These are phyloP conservation scores for Hyaloraphidium curvatum DNA, from an alignment of 192 early-diverging fungal species.

Conservation along the genomic window DNA sequence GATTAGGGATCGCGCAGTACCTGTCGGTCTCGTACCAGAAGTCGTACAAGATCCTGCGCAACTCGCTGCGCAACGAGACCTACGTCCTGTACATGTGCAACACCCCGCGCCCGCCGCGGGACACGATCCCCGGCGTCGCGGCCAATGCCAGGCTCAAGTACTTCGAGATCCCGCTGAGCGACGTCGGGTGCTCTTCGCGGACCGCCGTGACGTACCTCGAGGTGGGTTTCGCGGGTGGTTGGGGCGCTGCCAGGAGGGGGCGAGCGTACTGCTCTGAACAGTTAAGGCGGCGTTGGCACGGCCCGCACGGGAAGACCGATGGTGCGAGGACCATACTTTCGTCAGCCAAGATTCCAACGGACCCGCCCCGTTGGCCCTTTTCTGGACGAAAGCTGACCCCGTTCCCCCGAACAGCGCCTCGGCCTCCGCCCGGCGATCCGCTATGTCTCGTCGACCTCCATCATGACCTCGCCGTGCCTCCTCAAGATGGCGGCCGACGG, in stretches of 20 bases:
- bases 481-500: background rate
- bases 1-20: background rate
- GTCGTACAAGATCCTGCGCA: background rate
- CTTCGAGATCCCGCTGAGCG: background rate
- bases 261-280: too few relatives aligned
- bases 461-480: background rate
- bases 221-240: too few relatives aligned
- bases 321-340: too few relatives aligned
- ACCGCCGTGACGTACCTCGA: background rate
- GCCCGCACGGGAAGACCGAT: too few relatives aligned
- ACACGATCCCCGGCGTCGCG: background rate
- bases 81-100: background rate
- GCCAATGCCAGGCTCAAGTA: too few relatives aligned
- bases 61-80: background rate
- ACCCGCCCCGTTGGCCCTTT: too few relatives aligned
- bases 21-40: background rate
- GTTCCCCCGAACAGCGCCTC: background rate
- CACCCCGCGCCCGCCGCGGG: background rate
- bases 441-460: background rate
- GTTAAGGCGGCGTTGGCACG: too few relatives aligned
- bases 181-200: background rate
- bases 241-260: too few relatives aligned
- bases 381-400: too few relatives aligned
- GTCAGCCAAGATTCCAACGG: too few relatives aligned
- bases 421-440: background rate